A percentile compares a stretch with the other conserved stretches of the same genome.
Conservation (phyloP, 768 basidiomycete species). For the Auriscalpium orientale region DNA sequence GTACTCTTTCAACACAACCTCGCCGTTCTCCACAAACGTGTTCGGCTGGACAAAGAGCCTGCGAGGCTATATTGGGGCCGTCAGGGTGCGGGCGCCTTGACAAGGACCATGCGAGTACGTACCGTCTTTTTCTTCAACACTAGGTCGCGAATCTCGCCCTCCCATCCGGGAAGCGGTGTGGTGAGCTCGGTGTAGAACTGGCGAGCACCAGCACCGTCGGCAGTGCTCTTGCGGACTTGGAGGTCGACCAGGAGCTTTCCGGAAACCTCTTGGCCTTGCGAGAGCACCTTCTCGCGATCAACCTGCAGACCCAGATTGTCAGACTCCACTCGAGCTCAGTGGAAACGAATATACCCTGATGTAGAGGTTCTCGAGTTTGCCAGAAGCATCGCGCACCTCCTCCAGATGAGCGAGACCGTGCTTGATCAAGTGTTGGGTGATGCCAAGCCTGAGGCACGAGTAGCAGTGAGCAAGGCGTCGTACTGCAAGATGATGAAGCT, state of each 20-base stretch:
- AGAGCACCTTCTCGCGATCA: conserved; percentile 61
- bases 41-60: conserved; percentile 85
- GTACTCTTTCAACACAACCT: conserved; percentile 76
- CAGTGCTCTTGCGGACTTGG: conserved; percentile 81
- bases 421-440: conserved; percentile 70
- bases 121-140: conserved; percentile 78
- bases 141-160: conserved; percentile 66
- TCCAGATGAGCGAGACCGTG: conserved; percentile 65
- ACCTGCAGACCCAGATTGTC: conserved; percentile 35
- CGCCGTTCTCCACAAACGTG: conserved; percentile 56
- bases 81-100: neutral
- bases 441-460: conserved; percentile 52
- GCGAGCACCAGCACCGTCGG: conserved; percentile 74
- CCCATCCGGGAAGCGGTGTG: conserved; percentile 62
- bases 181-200: conserved; percentile 76
- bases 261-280: conserved; percentile 54
- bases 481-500: neutral
- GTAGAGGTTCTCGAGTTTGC: conserved; percentile 59
- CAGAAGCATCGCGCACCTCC: conserved; percentile 50
- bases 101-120: conserved; percentile 18
- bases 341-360: conserved; percentile 45
- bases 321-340: neutral
- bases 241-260: conserved; percentile 73
- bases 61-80: conserved; percentile 45
- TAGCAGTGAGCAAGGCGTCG: neutral